Evolutionary conservation across 2,329 filamentous ascomycete genomes (phyloP), one percentile per base, ranked within the genome.

Genomic region (Alternaria longipes): DNA sequence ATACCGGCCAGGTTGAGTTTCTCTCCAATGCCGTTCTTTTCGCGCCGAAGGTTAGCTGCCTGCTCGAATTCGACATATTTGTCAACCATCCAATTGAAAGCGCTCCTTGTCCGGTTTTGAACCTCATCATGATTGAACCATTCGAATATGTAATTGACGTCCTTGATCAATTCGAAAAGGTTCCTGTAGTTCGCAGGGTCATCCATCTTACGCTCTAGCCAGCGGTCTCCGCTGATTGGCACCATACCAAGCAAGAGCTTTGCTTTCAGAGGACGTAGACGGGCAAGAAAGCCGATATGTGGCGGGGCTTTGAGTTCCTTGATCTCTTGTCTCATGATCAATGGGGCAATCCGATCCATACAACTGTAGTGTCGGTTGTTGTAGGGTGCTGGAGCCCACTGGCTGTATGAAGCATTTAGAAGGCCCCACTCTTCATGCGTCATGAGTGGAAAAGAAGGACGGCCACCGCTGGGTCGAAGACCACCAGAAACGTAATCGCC

Each of bases 241-340:
- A 63, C 64, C 64, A 66, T 66, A 6, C 69, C 66, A 9, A 60
- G 57, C 59, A 59, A 60, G 3, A 72, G 9, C 47, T 63, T 67
- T 28, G 56, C 55, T 44, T 57, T 63, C 28, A 72, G 41, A 3
- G 63, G 49, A 3, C 54, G 55, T 24, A 70, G 26, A 6, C 63
- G 58, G 14, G 65, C 63, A 28, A 47, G 40, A 14, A 64, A 56
- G 30, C 46, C 46, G 12, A 36, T 24, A 28, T 49, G 46, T 24
- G 46, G 46, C 9, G 6, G 14, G 20, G 18, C n/a, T 24, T 16
- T 5, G 46, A 49, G 46, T 6, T 49, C 46, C 34, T 20, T 32
- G 30, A 49, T 16, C 14, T 49, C 46, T 49, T 49, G 46, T 9
- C 46, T 34, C 46, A 34, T 36, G 8, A 49, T 34, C 1, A 49